phyloP scores from a whole-genome alignment of 2,329 filamentous ascomycete species.

The Proliferodiscus dingleyae region DNA sequence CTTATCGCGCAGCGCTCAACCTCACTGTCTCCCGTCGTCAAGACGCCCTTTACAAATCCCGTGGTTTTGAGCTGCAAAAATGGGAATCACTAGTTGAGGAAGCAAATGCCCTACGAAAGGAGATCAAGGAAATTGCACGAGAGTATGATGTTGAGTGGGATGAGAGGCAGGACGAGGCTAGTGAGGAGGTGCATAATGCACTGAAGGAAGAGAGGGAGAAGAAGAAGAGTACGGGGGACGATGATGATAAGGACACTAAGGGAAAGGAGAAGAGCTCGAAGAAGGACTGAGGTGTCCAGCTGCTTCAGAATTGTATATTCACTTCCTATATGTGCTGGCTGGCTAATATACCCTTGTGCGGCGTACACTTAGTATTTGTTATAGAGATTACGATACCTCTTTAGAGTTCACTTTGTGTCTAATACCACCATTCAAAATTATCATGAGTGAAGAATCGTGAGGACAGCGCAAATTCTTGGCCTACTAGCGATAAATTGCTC shows the following conservation, averaged over 20 bases:
- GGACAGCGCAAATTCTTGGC: too few species aligned
- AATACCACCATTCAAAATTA: too few species aligned
- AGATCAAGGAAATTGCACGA: slow-evolving; percentile 74
- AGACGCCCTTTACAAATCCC: slow-evolving; percentile 66
- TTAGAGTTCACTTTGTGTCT: too few species aligned
- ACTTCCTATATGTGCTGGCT: too few species aligned
- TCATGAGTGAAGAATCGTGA: too few species aligned
- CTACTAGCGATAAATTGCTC: too few species aligned
- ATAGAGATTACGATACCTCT: too few species aligned
- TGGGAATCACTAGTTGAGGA: slow-evolving; percentile 81
- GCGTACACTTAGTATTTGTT: too few species aligned
- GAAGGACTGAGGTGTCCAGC: too few species aligned
- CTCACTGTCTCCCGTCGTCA: slow-evolving; percentile 78
- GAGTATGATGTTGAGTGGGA: slow-evolving; percentile 93
- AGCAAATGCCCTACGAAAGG: slow-evolving; percentile 68
- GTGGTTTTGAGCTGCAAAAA: slow-evolving; percentile 67
- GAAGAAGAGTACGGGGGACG: slow-evolving; percentile 32
- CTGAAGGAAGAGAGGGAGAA: slow-evolving; percentile 47
- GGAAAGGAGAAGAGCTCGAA: slow-evolving; percentile 10
- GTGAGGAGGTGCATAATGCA: slow-evolving; percentile 57
- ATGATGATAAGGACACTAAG: slow-evolving; percentile 29
- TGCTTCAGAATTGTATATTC: too few species aligned
- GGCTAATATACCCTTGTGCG: too few species aligned
- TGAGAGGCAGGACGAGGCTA: slow-evolving; percentile 66
- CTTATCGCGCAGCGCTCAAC: slow-evolving; percentile 81